A percentile compares a stretch with the other conserved stretches of the same genome.
These are phyloP conservation scores for Candida insectalens DNA, from an alignment of 805 yeast species.

Conservation along the genomic window DNA sequence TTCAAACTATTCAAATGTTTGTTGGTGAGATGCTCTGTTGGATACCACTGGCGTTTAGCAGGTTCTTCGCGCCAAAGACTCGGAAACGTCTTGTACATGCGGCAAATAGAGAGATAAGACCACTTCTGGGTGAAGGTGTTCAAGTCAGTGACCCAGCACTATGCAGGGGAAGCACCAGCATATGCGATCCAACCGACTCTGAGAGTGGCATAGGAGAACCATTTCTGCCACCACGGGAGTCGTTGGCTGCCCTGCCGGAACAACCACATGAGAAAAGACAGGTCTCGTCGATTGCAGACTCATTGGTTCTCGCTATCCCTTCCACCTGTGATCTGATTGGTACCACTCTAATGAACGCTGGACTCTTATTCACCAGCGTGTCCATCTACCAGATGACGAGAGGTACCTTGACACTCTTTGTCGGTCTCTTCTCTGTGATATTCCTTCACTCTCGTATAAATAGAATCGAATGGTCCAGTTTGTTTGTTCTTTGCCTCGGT, in stretches of 20 bases:
- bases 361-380: constrained; percentile 65
- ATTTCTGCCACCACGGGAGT: too few relatives aligned
- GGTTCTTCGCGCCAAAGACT: not conserved
- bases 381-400: constrained; percentile 82
- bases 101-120: not conserved
- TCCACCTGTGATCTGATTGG: constrained; percentile 63
- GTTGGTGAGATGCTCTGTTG: constrained; percentile 50
- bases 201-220: constrained; percentile 2
- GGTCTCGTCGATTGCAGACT: constrained; percentile 13
- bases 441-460: constrained; percentile 49
- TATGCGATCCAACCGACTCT: too few relatives aligned
- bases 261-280: constrained; percentile 7
- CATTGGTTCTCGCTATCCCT: constrained; percentile 43
- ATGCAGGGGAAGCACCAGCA: constrained; percentile 1
- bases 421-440: constrained; percentile 58
- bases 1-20: constrained; percentile 78
- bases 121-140: constrained; percentile 1
- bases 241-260: not conserved
- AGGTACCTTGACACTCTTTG: constrained; percentile 68
- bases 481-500: constrained; percentile 57
- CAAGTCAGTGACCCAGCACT: too few relatives aligned
- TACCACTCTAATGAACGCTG: constrained; percentile 71
- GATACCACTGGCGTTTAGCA: constrained; percentile 19
- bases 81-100: too few relatives aligned
- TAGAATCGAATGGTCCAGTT: constrained; percentile 57